These are phyloP conservation scores for Guillardia theta DNA, from an alignment of 78 protist species.

Conservation along the genomic window DNA sequence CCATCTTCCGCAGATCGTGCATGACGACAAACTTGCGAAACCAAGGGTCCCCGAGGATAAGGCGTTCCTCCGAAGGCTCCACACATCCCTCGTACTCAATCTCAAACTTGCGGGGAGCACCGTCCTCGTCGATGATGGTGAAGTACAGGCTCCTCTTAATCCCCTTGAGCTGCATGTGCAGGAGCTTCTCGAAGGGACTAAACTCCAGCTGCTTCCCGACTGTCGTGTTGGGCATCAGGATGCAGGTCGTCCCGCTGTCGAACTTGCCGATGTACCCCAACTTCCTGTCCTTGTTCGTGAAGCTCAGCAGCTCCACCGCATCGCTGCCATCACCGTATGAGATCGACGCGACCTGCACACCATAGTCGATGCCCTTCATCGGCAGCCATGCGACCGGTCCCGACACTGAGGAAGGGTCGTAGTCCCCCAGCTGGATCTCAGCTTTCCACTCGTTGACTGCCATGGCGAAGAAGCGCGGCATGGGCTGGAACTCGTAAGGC, in stretches of 20 bases:
- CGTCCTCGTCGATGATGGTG: neutral
- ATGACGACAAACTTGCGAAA: neutral
- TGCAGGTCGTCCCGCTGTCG: conserved; percentile 20
- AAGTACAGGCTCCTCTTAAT: neutral
- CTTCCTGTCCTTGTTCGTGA: neutral
- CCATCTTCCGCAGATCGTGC: neutral
- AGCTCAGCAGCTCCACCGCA: neutral
- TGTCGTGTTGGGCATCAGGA: conserved; percentile 35
- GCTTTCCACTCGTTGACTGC: neutral
- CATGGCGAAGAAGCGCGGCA: neutral
- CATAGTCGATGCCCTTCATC: neutral
- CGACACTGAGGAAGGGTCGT: neutral
- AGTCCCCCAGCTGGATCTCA: conserved; percentile 39
- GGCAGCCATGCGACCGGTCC: neutral
- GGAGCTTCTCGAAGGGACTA: neutral
- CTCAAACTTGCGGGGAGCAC: neutral
- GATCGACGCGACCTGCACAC: neutral
- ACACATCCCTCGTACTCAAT: neutral
- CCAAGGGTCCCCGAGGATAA: neutral
- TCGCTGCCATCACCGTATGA: neutral
- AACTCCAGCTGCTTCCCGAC: neutral
- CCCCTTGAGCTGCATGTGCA: conserved; percentile 22
- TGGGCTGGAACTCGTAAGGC: neutral
- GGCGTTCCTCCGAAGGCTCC: neutral
- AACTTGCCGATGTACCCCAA: neutral